Evolutionary conservation across 495 filamentous ascomycete species (phyloP), one percentile per base, ranked within the genome.

Genomic region (Hypomontagnella monticulosa): DNA sequence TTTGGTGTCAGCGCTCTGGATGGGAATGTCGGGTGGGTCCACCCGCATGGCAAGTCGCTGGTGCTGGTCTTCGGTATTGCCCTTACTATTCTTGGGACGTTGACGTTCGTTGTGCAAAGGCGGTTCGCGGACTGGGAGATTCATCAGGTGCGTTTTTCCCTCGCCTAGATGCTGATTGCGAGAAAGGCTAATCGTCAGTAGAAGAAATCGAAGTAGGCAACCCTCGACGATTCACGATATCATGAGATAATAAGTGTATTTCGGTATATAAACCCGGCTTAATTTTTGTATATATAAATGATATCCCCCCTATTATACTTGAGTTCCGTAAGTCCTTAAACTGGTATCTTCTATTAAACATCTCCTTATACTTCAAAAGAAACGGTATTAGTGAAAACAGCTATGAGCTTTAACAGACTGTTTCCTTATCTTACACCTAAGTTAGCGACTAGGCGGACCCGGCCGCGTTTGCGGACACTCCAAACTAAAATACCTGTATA

Each of bases 11-110:
- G 71, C 55, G 54, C 71, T 1, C 27, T 65, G 15, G 63, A 73
- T 12, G 71, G 71, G 6, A 73, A 73, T 43, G 68, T 73, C 4
- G 71, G 71, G 32, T 73, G 71, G 68, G 57, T 73, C 12, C 71
- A 73, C 47, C 67, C 71, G 4, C 60, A 37, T 12, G 47, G 52
- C 6, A 50, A 36, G 15, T 60, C 57, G 20, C 34, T 60, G 9
- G 14, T 51, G 3, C 14, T 34, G 9, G 36, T 51, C 15, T 1
- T 51, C 4, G 19, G 8, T 4, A 32, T 60, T 18, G 36, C 37
- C 23, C 5, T 36, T 8, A 19, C 47, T 6, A 23, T 43, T 4
- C 44, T 42, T 4, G 46, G 36, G 14, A 43, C 23, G 1, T 15
- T 60, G 6, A 5, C 20, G 4, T 6, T 43, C 12, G 20, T 43